A percentile compares a stretch with the other conserved stretches of the same genome.
Conservation (phyloP, 345 rosid genomes). For the Gossypium longicalyx region DNA sequence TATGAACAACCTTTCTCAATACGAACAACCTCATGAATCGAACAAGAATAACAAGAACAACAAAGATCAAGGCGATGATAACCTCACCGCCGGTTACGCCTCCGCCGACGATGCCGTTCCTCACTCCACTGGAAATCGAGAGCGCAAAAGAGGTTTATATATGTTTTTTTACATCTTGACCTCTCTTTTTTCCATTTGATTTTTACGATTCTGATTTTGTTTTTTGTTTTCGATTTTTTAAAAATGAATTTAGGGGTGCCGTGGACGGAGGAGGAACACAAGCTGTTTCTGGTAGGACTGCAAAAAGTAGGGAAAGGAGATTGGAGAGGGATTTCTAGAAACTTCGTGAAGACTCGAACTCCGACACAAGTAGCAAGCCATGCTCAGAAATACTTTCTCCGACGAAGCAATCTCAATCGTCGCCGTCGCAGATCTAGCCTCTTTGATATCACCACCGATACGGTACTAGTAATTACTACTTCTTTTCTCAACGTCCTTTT, state of each 20-base stretch:
- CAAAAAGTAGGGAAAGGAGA: conserved; percentile 91
- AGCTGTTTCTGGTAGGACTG: conserved; percentile 71
- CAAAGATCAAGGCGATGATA: conserved; percentile 25
- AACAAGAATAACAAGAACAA: background rate
- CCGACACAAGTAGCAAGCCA: conserved; percentile 98
- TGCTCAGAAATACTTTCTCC: conserved; percentile 90
- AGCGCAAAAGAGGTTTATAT: conserved; percentile 75
- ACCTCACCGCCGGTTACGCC: conserved; percentile 48
- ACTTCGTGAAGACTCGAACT: conserved; percentile 78
- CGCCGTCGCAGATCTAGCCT: conserved; percentile 93
- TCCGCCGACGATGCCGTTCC: conserved; percentile 79
- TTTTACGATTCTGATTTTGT: background rate
- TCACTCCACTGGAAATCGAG: conserved; percentile 41
- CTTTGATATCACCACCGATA: conserved; percentile 79
- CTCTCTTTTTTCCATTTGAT: background rate
- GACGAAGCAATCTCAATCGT: conserved; percentile 73
- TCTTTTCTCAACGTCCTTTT: background rate
- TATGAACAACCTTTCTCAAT: conserved; percentile 77
- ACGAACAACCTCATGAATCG: conserved; percentile 45
- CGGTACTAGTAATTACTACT: conserved; percentile 34
- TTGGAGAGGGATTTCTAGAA: conserved; percentile 90
- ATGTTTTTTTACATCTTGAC: background rate
- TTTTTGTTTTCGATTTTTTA: background rate
- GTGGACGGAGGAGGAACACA: conserved; percentile 98
- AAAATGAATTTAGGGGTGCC: conserved; percentile 59